Base-by-base conservation (phyloP, 805 yeast genomes). In the Grigorovia jiainica region DNA sequence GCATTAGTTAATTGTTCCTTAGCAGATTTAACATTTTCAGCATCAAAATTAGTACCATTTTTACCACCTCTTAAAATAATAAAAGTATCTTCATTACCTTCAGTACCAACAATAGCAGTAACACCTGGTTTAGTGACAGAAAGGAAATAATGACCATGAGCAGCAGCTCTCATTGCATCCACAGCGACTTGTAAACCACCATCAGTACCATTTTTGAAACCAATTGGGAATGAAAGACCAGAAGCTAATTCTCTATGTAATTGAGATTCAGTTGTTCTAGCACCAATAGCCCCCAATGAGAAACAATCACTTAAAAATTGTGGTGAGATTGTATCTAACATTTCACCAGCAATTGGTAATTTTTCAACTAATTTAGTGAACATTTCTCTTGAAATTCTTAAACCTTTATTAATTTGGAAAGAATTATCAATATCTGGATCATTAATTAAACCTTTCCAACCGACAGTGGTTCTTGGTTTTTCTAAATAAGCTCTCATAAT, bases 401-500 rank as follows among this genome's bases (percentile, higher is more conserved):
- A 74, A 55, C 98, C 98, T 67, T 90, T 89, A 72, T 90, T 90
- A 63, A 90, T 90, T 55, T 87, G 78, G 78, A 85, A 90, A 40
- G 95, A 73, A 46, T 86, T 86, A 64, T 90, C 95, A 54, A 90
- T 82, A 57, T 92, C 95, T 25, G 98, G 98, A 64, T 90, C 98
- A 62, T 90, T 90, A 57, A 90, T 92, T 51, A 90, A 73, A 53
- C 98, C 98, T 68, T 90, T 90, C 98, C 98, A 90, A 46, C 98
- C 98, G 36, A 92, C 97, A 23, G 97, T 90, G 40, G 98, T 90
- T 68, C 98, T 79, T 54, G 98, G 98, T 67, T 90, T 90, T 65
- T 90, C 98, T 57, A 92, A 73, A 70, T 92, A 92, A 3, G 97
- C 97, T 68, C 98, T 80, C 98, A 92, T 92, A 47, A 92, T 81